Conservation (phyloP, 495 filamentous ascomycete species). For the Thermochaetoides thermophila region DNA sequence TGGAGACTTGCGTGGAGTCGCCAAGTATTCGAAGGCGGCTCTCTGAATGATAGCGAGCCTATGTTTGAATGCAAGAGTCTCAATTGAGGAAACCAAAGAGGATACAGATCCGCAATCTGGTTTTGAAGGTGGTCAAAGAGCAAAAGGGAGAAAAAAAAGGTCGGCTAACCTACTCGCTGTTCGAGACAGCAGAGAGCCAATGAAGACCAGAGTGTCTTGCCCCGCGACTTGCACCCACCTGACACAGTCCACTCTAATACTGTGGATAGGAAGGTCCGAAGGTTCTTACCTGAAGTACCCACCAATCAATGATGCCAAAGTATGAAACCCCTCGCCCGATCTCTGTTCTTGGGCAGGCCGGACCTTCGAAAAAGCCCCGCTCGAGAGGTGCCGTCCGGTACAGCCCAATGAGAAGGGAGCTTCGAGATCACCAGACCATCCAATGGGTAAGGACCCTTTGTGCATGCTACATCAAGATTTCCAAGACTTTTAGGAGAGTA, state of each 20-base stretch:
- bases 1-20: too few species aligned
- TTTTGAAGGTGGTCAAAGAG: too few species aligned
- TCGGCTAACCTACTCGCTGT: not conserved
- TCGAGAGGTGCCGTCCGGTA: constrained; percentile 1
- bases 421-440: constrained; percentile 13
- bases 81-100: too few species aligned
- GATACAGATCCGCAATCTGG: too few species aligned
- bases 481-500: too few species aligned
- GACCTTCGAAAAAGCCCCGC: constrained; percentile 2
- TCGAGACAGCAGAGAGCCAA: too few species aligned
- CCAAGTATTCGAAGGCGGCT: too few species aligned
- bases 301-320: constrained; percentile 7
- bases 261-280: constrained; percentile 2
- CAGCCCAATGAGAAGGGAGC: constrained; percentile 8
- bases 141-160: not conserved
- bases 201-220: constrained; percentile 1
- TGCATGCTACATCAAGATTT: too few species aligned
- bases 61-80: too few species aligned
- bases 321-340: constrained; percentile 13
- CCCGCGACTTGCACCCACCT: constrained; percentile 3
- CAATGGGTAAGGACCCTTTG: not conserved
- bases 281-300: too few species aligned
- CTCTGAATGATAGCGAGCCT: too few species aligned
- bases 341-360: constrained; percentile 6
- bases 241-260: not conserved